Conservation (phyloP, 768 basidiomycete genomes). For the Mycena epipterygia region DNA sequence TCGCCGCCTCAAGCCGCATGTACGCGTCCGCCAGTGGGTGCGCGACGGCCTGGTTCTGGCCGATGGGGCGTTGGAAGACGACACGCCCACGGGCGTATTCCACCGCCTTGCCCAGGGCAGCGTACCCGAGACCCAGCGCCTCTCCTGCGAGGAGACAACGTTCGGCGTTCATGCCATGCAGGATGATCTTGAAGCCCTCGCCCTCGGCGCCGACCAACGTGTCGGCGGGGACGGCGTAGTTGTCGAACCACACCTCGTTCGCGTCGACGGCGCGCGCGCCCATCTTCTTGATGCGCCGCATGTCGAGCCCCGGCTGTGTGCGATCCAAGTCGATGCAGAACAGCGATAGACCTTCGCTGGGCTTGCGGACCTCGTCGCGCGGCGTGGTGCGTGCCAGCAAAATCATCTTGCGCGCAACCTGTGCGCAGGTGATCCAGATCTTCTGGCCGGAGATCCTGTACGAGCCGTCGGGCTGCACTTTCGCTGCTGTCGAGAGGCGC, state of each 20-base stretch:
- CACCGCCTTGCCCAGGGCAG: conserved; percentile 27
- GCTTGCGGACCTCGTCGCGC: conserved; percentile 18
- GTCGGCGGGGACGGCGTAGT: conserved; percentile 30
- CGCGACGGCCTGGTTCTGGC: conserved; percentile 33
- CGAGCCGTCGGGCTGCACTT: conserved; percentile 6
- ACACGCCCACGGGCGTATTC: conserved; percentile 30
- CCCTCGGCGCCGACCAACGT: conserved; percentile 28
- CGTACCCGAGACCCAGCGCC: conserved; percentile 36
- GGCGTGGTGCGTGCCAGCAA: conserved; percentile 36
- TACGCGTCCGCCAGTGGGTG: conserved; percentile 35
- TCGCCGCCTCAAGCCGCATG: conserved; percentile 33
- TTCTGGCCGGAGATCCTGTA: conserved; percentile 30
- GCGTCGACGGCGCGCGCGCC: conserved; percentile 38
- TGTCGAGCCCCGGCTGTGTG: conserved; percentile 21
- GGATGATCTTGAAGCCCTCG: conserved; percentile 36
- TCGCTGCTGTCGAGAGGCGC: conserved; percentile 26
- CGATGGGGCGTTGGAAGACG: conserved; percentile 36
- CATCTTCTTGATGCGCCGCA: conserved; percentile 37
- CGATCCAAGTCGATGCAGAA: conserved; percentile 35
- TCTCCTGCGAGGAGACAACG: conserved; percentile 37
- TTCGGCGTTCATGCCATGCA: conserved; percentile 39
- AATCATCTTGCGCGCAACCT: conserved; percentile 36
- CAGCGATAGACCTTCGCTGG: conserved; percentile 28
- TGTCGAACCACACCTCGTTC: conserved; percentile 38
- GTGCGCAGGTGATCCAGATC: conserved; percentile 33